Evolutionary conservation across 2,329 filamentous ascomycete genomes (phyloP).

Genomic region (Blastomyces silverae): DNA sequence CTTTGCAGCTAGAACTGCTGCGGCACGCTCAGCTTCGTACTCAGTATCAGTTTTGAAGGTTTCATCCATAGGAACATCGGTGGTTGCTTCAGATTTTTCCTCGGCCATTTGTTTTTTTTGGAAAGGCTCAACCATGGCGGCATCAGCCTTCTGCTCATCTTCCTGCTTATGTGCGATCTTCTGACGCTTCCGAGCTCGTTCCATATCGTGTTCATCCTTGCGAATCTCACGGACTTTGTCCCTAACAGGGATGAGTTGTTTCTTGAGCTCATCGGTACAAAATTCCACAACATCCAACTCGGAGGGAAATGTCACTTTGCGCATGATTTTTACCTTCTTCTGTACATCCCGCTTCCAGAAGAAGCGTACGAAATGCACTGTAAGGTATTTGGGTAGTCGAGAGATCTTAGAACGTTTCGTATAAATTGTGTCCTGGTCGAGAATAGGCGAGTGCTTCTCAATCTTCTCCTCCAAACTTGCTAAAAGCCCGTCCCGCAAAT

Average conservation of each 20-base stretch:
- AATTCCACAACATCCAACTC: slow-evolving; percentile 93
- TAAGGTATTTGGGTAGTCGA: slow-evolving; percentile 86
- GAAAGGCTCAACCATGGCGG: slow-evolving; percentile 34
- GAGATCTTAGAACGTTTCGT: slow-evolving; percentile 89
- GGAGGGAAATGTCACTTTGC: slow-evolving; percentile 91
- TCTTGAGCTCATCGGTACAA: slow-evolving; percentile 82
- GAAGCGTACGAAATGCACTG: slow-evolving; percentile 95
- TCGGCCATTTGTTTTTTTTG: slow-evolving; percentile 45
- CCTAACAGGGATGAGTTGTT: slow-evolving; percentile 78
- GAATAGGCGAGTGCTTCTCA: slow-evolving; percentile 74
- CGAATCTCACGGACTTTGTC: slow-evolving; percentile 93
- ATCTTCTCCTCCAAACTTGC: slow-evolving; percentile 79
- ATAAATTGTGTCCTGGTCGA: slow-evolving; percentile 74
- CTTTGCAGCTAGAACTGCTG: slow-evolving; percentile 69
- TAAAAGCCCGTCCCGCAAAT: slow-evolving; percentile 79
- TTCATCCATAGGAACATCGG: slow-evolving; percentile 63
- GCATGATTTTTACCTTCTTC: slow-evolving; percentile 99
- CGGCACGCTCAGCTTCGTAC: slow-evolving; percentile 76
- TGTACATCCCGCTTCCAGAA: slow-evolving; percentile 94
- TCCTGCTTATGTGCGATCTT: slow-evolving; percentile 59
- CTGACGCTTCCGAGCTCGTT: slow-evolving; percentile 84
- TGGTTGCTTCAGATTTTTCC: slow-evolving; percentile 53
- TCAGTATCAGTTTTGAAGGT: slow-evolving; percentile 91
- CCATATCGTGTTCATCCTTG: slow-evolving; percentile 90
- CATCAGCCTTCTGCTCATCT: slow-evolving; percentile 43